Evolutionary conservation across 208 protist species (phyloP), one percentile per base, ranked within the genome.

Genomic region (Acanthamoeba healyi): DNA sequence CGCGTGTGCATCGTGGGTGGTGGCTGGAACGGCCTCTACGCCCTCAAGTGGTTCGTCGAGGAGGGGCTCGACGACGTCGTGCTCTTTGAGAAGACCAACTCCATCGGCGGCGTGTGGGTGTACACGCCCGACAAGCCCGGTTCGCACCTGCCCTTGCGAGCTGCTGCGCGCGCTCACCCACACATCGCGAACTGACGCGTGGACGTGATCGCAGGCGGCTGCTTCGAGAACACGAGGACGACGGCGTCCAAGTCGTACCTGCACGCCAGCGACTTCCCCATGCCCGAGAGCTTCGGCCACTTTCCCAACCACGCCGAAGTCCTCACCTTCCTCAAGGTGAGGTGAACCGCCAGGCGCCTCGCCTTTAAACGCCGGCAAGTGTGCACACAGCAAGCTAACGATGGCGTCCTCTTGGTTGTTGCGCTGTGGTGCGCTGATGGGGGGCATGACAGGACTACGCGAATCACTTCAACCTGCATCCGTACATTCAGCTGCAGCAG

Each of bases 1-100:
- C 67, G 67, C n/a, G 63, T 92, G 34, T 70, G 61, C 46, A 56
- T 92, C 61, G 49, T 92, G 29, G 87, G 87, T 22, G 87, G 61
- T 26, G 87, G 87, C 24, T 92, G 87, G 87, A 79, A 40, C 65
- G 87, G 87, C 9, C 87, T 92, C 38, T 92, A 79, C 65, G 87
- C 87, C 24, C 87, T 92, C n/a, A 92, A 92, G 87, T 63, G 61
- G 40, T 92, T 79, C 87, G 44, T 92, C n/a, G 87, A 92, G 38
- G 87, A 79, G 44, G 87, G 87, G 38, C 65, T 92, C 61, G 65
- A 67, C 65, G 87, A 70, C 46, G 61, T 92, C 32, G 42, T 49
- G 44, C 56, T 89, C 12, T 92, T 79, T n/a, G 87, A 92, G 58
- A 42, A 51, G 87, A 70, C 61, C 44, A 32, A 92, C 61, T 70